Percentiles rank a stretch among this genome's conserved stretches.
Evolutionary conservation across 2,329 filamentous ascomycete genomes (phyloP).

Genomic region (Septoria linicola): DNA sequence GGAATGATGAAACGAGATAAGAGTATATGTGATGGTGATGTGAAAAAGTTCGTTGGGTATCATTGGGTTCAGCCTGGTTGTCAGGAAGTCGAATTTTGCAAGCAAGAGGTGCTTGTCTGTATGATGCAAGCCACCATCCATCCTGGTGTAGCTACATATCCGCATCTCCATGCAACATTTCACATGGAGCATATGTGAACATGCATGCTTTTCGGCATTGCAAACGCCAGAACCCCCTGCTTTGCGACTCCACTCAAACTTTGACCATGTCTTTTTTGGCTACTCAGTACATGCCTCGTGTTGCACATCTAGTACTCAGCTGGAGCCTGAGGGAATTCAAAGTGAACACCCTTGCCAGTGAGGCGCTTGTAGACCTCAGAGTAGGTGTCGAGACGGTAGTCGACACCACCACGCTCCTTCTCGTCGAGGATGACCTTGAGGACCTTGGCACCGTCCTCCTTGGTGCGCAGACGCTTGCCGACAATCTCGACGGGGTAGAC

Average conservation of each 20-base stretch:
- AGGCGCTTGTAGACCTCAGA: constrained; percentile 98
- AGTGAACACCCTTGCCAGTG: constrained; percentile 93
- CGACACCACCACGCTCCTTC: constrained; percentile 99
- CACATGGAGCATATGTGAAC: not conserved
- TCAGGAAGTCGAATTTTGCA: not conserved
- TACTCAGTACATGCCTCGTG: too few species aligned
- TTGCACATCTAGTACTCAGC: constrained; percentile 71
- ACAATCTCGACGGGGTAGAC: constrained; percentile 99
- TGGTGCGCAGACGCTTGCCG: constrained; percentile 97
- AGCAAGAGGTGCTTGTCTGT: too few species aligned
- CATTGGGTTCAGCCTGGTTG: too few species aligned
- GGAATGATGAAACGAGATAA: too few species aligned
- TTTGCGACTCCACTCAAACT: too few species aligned
- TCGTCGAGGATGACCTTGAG: constrained; percentile 99
- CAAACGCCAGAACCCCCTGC: too few species aligned
- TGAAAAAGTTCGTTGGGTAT: too few species aligned
- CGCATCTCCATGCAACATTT: not conserved
- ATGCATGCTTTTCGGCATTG: too few species aligned
- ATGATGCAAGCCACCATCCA: too few species aligned
- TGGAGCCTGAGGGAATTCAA: constrained; percentile 93
- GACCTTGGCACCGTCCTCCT: constrained; percentile 97
- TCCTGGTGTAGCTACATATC: too few species aligned
- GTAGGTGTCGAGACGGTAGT: constrained; percentile 99
- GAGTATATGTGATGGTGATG: too few species aligned
- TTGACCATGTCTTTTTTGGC: too few species aligned